Base-by-base conservation (phyloP, 1,139 yeast genomes). In the Geotrichum cucujoidarum region DNA sequence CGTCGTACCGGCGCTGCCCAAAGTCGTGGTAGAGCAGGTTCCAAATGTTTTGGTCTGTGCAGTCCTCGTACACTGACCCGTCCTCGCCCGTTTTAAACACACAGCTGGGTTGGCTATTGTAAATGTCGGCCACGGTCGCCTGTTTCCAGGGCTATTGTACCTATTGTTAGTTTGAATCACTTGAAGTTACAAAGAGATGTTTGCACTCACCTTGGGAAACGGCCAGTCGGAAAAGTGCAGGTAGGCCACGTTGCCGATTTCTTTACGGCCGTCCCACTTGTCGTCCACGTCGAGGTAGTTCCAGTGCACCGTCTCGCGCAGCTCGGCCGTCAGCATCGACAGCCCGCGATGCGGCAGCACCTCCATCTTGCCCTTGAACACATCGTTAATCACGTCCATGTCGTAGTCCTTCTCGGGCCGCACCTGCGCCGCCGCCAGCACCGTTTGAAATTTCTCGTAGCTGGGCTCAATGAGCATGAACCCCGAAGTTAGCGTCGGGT, bases 251-350 rank as follows among this genome's bases (percentile, higher is more conserved):
- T 35, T 34, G 11, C 27, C 33, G 3, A 41, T 8, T 16, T 40
- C 39, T 21, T 21, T 17, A 18, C 25, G 14, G 5, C 45, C 49
- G 31, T 41, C 25, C 49, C 49, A 46, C 2, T 22, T 17, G 4
- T 2, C 13, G 3, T 35, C 24, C 2, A n/a, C 11, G 2, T 41
- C 70, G 13, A 41, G 17, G 24, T 47, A 47, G 4, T 10, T 5
- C 7, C 39, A 5, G 31, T 50, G 53, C 13, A 43, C 34, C 13
- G 20, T 21, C 14, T 41, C 40, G 37, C 70, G 64, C 50, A 76
- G 73, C 52, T 76, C 80, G 5, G 80, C 80, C 0, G 78, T 70
- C 20, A 75, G 59, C 4, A 75, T 70, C 2, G 76, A 77, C 54
- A 76, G 75, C 2, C 68, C 65, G 22, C 67, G 59, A 57, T 75